A percentile compares a stretch with the other conserved stretches of the same genome.
These are phyloP conservation scores for Tylopilus orsonianus DNA, from an alignment of 1,284 basidiomycete species.

Conservation along the genomic window DNA sequence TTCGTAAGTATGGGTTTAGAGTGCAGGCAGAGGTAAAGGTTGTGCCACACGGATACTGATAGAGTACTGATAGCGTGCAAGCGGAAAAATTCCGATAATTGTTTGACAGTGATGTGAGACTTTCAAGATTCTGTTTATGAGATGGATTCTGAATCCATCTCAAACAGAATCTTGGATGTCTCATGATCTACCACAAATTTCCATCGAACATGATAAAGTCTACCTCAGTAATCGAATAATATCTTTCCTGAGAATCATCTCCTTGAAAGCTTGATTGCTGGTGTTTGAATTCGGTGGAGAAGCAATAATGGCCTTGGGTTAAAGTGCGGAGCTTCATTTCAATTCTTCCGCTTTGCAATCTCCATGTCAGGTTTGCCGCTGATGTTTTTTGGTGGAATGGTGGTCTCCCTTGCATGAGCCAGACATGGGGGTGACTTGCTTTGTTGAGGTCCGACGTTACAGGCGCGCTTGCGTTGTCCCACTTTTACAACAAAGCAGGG, in stretches of 20 bases:
- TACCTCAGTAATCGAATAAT: background rate
- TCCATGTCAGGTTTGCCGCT: background rate
- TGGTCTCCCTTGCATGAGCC: background rate
- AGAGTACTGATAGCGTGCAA: background rate
- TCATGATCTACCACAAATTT: conserved; percentile 17
- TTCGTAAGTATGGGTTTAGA: background rate
- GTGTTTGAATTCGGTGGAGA: background rate
- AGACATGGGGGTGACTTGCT: conserved; percentile 8
- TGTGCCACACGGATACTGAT: conserved; percentile 8
- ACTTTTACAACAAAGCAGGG: conserved; percentile 9
- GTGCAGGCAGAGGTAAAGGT: background rate
- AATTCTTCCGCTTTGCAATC: background rate
- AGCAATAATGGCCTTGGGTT: too few relatives aligned
- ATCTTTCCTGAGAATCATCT: background rate
- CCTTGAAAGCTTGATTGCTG: background rate
- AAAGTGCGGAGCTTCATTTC: too few relatives aligned
- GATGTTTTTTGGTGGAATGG: background rate
- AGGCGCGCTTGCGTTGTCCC: conserved; percentile 9
- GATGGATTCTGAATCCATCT: too few relatives aligned
- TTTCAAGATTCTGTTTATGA: too few relatives aligned
- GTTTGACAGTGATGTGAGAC: conserved; percentile 23
- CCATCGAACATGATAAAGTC: background rate
- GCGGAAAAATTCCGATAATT: conserved; percentile 5
- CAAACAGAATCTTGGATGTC: conserved; percentile 17
- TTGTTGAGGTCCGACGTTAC: conserved; percentile 17